Base-by-base conservation (phyloP, 2,329 filamentous ascomycete genomes). In the Trichoderma arundinaceum region DNA sequence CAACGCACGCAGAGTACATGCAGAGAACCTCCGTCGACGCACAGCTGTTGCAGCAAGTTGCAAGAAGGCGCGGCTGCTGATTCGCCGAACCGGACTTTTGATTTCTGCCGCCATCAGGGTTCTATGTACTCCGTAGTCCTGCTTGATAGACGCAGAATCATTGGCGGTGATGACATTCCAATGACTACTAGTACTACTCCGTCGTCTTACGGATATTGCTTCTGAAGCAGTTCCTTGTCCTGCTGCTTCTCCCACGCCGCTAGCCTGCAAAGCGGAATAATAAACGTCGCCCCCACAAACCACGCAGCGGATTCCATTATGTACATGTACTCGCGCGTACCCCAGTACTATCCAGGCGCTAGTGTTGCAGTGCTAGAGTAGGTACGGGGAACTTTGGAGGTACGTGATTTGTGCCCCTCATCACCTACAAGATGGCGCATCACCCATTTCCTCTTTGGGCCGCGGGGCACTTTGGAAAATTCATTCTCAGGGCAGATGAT, bases 381-480 rank as follows among this genome's bases (percentile, higher is more conserved):
- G 8, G 12, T 13, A 13, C 35, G 5, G 38, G 7, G 19, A 19
- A n/a, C 41, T 17, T 17, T 44, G 56, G 12, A 38, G 56, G 56
- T 59, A 48, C 56, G 59, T 62, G 53, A 62, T 62, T 62, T 52
- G 7, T 19, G 59, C 48, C 48, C 59, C 59, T 62, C 59, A 53
- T 53, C 48, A 62, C 59, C 59, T 53, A 52, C 43, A 52, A 19
- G 8, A 39, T 48, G 32, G 44, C 17, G 57, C 57, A 32, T 17
- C 32, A 17, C 6, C n/a, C 32, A 49, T 61, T 52, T 52, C 44
- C 58, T 52, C 58, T 52, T 61, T 51, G 58, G 44, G 58, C 15
- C 58, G 58, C 58, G 58, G 58, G 58, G 58, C 46, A 61, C 15
- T 28, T 28, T 28, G 22, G 22, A 28, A 28, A 28, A 28, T 28